Evolutionary conservation across 1,284 basidiomycete species (phyloP), one percentile per base, ranked within the genome.

Genomic region (Rhodotorula glutinis): DNA sequence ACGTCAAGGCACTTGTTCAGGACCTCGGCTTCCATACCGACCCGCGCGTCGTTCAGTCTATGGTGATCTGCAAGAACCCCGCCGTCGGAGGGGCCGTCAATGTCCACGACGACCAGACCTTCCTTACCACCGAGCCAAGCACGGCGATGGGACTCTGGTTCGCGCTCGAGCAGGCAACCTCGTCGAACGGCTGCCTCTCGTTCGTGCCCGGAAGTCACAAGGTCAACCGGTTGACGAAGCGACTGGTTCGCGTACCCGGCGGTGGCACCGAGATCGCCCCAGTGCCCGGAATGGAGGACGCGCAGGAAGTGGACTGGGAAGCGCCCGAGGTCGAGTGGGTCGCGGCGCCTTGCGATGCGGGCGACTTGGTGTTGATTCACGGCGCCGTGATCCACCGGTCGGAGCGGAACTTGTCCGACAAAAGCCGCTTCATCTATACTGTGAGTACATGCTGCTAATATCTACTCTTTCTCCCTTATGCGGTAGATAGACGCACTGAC

Each of bases 91-190:
- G 91, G 2, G 86, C 89, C 83, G 92, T 82, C 1, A 80, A 80
- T 9, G 75, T 75, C 19, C 83, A 84, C 70, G 82, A 84, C 70
- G 83, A 85, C 74, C 81, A 80, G 29, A 85, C 83, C 1, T 85
- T 85, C 69, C 76, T 85, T 27, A 97, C 95, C 79, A 97, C 93
- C 7, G 82, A 90, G 57, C 94, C 95, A 13, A 91, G 91, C 0
- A 87, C 86, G 10, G 94, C 95, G 0, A 83, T 98, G 9, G 95
- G 95, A 0, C 91, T 93, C 77, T 98, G 95, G 95, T 90, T 97
- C 65, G 91, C 94, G 10, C 81, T 98, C 27, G 94, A 98, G 77
- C 85, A 86, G 69, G 94, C 92, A 77, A 92, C 91, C 10, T 78
- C 85, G 1, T 80, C 82, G 58, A 97, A 97, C 74, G 93, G 93